Percentiles rank a stretch among this genome's conserved stretches.
Evolutionary conservation across 2,329 filamentous ascomycete genomes (phyloP).

Genomic region (Rhynchosporium graminicola): DNA sequence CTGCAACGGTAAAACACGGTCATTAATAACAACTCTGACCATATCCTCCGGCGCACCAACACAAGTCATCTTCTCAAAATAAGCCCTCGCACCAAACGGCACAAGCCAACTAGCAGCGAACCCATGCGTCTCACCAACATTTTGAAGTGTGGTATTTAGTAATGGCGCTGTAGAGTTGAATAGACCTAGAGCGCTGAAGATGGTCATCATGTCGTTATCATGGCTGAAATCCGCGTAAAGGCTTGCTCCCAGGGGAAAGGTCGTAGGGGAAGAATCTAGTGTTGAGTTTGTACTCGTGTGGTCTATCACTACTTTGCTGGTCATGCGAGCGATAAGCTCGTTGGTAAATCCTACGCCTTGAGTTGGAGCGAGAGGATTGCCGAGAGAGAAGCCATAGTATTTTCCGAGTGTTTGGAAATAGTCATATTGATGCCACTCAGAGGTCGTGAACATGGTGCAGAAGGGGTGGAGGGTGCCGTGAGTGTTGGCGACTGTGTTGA

Average conservation of each 20-base stretch:
- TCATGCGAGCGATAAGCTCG: conserved; percentile 82
- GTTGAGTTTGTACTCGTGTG: conserved; percentile 76
- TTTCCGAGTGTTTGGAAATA: conserved; percentile 81
- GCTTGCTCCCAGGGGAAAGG: conserved; percentile 68
- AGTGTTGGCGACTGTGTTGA: conserved; percentile 70
- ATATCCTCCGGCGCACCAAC: conserved; percentile 59
- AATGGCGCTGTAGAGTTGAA: conserved; percentile 66
- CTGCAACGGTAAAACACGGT: conserved; percentile 72
- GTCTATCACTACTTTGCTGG: conserved; percentile 66
- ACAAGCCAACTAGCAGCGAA: conserved; percentile 79
- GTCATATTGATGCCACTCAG: conserved; percentile 78
- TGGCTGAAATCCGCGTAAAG: conserved; percentile 92
- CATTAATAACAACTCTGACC: conserved; percentile 81
- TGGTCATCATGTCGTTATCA: conserved; percentile 81
- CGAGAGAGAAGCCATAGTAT: conserved; percentile 78
- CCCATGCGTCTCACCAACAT: conserved; percentile 58
- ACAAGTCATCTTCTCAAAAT: conserved; percentile 86
- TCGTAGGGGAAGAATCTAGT: conserved; percentile 64
- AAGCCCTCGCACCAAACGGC: conserved; percentile 78
- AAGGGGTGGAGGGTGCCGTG: conserved; percentile 65
- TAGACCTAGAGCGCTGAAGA: conserved; percentile 76
- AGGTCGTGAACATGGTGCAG: conserved; percentile 70
- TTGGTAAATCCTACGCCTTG: conserved; percentile 88
- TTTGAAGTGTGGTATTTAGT: conserved; percentile 51
- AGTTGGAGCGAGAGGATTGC: conserved; percentile 76